Conservation (phyloP, 2,329 filamentous ascomycete species). For the Ceratocystis alfenasii region DNA sequence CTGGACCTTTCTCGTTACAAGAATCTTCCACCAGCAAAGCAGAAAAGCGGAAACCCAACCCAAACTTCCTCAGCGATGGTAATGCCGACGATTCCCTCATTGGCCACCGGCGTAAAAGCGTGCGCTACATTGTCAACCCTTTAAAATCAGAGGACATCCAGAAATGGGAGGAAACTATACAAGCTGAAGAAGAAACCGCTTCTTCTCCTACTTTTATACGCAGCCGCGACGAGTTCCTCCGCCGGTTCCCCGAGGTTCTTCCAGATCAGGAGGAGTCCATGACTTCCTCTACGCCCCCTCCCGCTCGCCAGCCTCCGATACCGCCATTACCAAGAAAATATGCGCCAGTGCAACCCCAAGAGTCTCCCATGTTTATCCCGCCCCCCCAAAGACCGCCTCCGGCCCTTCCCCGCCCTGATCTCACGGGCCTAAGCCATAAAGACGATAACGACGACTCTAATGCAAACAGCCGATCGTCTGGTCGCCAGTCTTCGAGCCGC, state of each 20-base stretch:
- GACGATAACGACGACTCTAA: slow-evolving; percentile 11
- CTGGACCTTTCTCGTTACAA: slow-evolving; percentile 55
- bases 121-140: slow-evolving; percentile 46
- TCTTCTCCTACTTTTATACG: slow-evolving; percentile 47
- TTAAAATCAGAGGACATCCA: slow-evolving; percentile 71
- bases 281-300: slow-evolving; percentile 32
- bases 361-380: slow-evolving; percentile 19
- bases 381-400: slow-evolving; percentile 31
- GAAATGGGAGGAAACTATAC: slow-evolving; percentile 66
- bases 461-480: slow-evolving; percentile 28
- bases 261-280: slow-evolving; percentile 47
- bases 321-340: background rate
- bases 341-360: background rate
- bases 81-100: background rate
- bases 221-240: slow-evolving; percentile 71
- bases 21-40: slow-evolving; percentile 29
- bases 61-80: slow-evolving; percentile 11
- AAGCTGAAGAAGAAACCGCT: slow-evolving; percentile 46
- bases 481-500: slow-evolving; percentile 23
- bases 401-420: slow-evolving; percentile 66
- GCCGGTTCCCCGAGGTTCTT: slow-evolving; percentile 63
- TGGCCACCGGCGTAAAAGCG: slow-evolving; percentile 28
- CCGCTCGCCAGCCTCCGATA: background rate
- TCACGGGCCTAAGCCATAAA: slow-evolving; percentile 19
- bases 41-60: slow-evolving; percentile 20